These are phyloP conservation scores for Globisporangium heterothallicum DNA, from an alignment of 352 stramenopile species.

Conservation along the genomic window DNA sequence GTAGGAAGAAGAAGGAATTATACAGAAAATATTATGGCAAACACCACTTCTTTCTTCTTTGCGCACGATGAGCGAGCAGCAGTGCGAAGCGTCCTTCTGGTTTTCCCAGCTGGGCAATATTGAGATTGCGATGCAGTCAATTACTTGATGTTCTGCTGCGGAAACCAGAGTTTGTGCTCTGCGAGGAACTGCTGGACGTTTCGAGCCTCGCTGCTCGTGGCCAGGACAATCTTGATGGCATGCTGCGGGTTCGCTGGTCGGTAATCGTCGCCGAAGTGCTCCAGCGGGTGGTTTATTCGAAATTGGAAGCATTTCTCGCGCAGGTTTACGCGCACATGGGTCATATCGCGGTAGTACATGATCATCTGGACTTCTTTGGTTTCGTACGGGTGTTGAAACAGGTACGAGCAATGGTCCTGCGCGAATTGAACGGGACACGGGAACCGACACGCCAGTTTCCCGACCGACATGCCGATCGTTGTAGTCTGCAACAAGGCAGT, in stretches of 20 bases:
- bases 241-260: slow-evolving; percentile 52
- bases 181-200: slow-evolving; percentile 39
- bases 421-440: slow-evolving; percentile 50
- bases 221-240: slow-evolving; percentile 47
- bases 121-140: too few relatives aligned
- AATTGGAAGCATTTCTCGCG: slow-evolving; percentile 45
- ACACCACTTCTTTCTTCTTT: slow-evolving; percentile 5
- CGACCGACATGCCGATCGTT: slow-evolving; percentile 42
- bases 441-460: slow-evolving; percentile 57
- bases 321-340: slow-evolving; percentile 31
- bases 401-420: slow-evolving; percentile 46
- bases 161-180: slow-evolving; percentile 3
- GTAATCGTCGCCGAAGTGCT: slow-evolving; percentile 67
- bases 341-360: slow-evolving; percentile 76
- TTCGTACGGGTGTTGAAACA: slow-evolving; percentile 72
- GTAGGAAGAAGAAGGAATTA: slow-evolving; percentile 9
- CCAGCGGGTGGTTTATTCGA: slow-evolving; percentile 28
- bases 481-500: slow-evolving; percentile 30
- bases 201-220: slow-evolving; percentile 32
- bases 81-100: slow-evolving; percentile 4
- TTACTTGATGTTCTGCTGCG: neutral
- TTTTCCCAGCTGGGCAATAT: too few relatives aligned
- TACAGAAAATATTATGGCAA: slow-evolving; percentile 3
- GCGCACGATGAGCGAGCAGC: slow-evolving; percentile 1
- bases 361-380: slow-evolving; percentile 64